Base-by-base conservation (phyloP, 1,284 basidiomycete genomes). In the Ceratobasidium sp. region DNA sequence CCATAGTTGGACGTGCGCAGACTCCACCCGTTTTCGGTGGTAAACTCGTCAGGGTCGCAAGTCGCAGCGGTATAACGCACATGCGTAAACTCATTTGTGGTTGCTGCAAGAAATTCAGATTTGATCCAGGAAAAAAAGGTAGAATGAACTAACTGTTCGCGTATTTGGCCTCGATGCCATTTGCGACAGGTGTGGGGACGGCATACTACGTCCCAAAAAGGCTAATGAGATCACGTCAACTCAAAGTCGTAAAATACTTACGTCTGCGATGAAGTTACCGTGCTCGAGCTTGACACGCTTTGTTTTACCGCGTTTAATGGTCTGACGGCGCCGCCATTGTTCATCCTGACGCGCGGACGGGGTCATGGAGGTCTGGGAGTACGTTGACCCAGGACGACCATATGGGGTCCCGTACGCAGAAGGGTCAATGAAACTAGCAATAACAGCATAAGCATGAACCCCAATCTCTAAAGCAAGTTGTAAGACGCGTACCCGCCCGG, bases 41-140 rank as follows among this genome's bases (percentile, higher is more conserved):
- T 85, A 78, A 98, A 98, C 77, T 98, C 96, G 80, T 98, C 96
- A 6, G 96, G 96, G 80, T 98, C 96, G 78, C 90, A 91, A 0
- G 96, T 98, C 8, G 96, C 96, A 73, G 95, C 93, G 50, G 91
- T 94, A 82, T 96, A 96, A 46, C 94, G 87, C 93, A 96, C 94
- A 81, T 96, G 93, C 21, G 63, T 63, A 70, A 73, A 75, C 43
- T 75, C 63, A 14, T 57, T 74, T 13, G 44, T 41, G 52, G 52
- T 74, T 16, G 66, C 71, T 73, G 35, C 35, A 21, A 44, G 46
- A 57, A 67, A 30, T 54, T 73, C 46, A 62, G 62, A 28, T 28
- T 49, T 61, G 75, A 8, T 50, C 62, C 69, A 63, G 14, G 23
- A 16, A 55, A 74, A 8, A 21, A 52, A 62, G 41, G 47, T 59